These are phyloP conservation scores for Sapria himalayana DNA, from an alignment of 345 rosid genomes.

Conservation along the genomic window DNA sequence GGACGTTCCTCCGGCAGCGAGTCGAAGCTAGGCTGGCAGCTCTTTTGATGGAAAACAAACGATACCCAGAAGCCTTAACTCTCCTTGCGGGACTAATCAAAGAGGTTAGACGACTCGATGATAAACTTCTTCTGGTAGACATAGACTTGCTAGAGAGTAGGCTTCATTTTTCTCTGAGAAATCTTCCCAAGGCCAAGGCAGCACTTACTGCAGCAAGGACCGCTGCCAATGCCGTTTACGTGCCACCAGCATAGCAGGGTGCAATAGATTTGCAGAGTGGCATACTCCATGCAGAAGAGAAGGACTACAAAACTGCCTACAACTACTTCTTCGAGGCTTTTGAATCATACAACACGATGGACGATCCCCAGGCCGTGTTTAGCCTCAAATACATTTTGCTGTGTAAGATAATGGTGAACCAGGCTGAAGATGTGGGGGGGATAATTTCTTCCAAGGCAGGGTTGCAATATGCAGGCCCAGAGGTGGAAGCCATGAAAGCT, in stretches of 20 bases:
- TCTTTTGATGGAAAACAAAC: constrained; percentile 73
- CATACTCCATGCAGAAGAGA: constrained; percentile 94
- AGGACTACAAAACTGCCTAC: constrained; percentile 91
- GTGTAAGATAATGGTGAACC: constrained; percentile 93
- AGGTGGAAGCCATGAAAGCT: constrained; percentile 90
- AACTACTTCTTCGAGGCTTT: constrained; percentile 93
- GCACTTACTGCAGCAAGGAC: constrained; percentile 94
- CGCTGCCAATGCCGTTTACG: constrained; percentile 88
- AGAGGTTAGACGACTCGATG: constrained; percentile 94
- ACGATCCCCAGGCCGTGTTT: constrained; percentile 68
- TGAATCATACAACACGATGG: constrained; percentile 84
- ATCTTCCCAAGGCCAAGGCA: constrained; percentile 92
- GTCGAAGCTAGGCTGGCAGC: constrained; percentile 90
- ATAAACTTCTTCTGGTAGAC: constrained; percentile 89
- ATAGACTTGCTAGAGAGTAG: constrained; percentile 82
- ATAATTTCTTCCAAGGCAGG: constrained; percentile 91
- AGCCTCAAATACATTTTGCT: constrained; percentile 83
- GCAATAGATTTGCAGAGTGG: constrained; percentile 97
- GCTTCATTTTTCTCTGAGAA: constrained; percentile 79
- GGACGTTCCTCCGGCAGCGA: constrained; percentile 80
- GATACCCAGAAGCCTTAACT: constrained; percentile 55
- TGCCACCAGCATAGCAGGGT: constrained; percentile 89
- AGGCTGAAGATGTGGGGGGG: constrained; percentile 87
- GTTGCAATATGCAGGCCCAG: constrained; percentile 61
- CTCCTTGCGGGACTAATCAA: constrained; percentile 52